Conservation (phyloP, 2,329 filamentous ascomycete genomes). For the Volutella citrinella region DNA sequence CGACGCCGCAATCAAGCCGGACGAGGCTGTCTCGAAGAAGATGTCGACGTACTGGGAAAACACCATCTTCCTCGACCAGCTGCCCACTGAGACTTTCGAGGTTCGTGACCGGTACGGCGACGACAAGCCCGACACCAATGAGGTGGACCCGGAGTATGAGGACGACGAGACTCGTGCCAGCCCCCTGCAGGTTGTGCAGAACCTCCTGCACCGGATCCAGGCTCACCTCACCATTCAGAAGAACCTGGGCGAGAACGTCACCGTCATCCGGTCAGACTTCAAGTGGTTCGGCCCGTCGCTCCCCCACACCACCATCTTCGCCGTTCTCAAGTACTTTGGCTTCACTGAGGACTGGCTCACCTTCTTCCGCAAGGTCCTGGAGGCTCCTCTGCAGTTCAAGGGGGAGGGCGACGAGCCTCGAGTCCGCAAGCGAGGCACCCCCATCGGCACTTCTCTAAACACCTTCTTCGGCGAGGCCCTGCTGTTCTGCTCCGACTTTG, state of each 20-base stretch:
- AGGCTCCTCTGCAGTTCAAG: conserved; percentile 55
- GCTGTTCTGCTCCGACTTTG: conserved; percentile 63
- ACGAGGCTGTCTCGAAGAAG: too few species aligned
- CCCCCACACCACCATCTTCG: conserved; percentile 56
- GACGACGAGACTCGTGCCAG: conserved; percentile 23
- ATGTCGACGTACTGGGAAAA: too few species aligned
- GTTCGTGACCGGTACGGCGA: too few species aligned
- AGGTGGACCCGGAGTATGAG: conserved; percentile 7
- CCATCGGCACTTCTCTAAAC: conserved; percentile 57
- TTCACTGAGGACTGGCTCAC: conserved; percentile 52
- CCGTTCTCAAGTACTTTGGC: conserved; percentile 56
- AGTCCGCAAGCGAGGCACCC: conserved; percentile 53
- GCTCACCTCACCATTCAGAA: conserved; percentile 46
- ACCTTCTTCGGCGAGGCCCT: conserved; percentile 58
- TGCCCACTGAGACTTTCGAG: too few species aligned
- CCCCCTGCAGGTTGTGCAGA: conserved; percentile 44
- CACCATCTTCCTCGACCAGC: too few species aligned
- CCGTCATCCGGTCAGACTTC: conserved; percentile 46
- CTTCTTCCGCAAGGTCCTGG: conserved; percentile 59
- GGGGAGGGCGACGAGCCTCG: conserved; percentile 49
- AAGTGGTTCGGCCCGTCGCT: conserved; percentile 41
- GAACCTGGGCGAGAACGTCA: conserved; percentile 42
- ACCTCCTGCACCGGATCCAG: conserved; percentile 44
- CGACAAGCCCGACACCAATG: conserved; percentile 4
- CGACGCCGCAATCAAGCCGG: too few species aligned